Conservation (phyloP, 1,139 yeast species). For the Saccharomyces hybrid region DNA sequence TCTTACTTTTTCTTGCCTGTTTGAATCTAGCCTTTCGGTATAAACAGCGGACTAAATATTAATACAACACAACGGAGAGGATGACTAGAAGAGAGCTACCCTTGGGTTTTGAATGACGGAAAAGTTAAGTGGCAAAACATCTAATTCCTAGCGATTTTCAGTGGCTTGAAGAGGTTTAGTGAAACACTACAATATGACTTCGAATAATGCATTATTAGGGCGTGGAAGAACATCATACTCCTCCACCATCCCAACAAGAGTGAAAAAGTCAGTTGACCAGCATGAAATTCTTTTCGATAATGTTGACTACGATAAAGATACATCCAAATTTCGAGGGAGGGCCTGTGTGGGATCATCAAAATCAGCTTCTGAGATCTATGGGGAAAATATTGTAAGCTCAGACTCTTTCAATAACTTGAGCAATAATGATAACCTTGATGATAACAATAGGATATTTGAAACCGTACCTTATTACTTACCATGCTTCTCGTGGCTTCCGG, state of each 20-base stretch:
- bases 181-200: background rate
- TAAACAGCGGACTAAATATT: background rate
- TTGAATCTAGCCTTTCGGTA: background rate
- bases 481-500: slow-evolving; percentile 67
- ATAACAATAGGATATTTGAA: slow-evolving; percentile 8
- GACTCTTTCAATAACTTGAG: background rate
- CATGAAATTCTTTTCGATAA: background rate
- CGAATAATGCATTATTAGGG: background rate
- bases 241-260: background rate
- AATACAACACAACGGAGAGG: background rate
- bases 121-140: too few species aligned
- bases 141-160: background rate
- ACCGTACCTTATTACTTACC: slow-evolving; percentile 70
- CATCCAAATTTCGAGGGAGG: background rate
- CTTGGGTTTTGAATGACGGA: too few species aligned
- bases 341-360: background rate
- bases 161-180: background rate
- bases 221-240: background rate
- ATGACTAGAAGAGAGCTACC: too few species aligned
- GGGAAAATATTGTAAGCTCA: too few species aligned
- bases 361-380: background rate
- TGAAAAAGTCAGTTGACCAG: background rate
- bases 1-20: background rate
- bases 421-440: background rate
- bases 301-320: background rate